Percentiles rank a stretch among this genome's conserved stretches.
Evolutionary conservation across 164 flowering plant species (phyloP).

Genomic region (Annona cherimola): DNA sequence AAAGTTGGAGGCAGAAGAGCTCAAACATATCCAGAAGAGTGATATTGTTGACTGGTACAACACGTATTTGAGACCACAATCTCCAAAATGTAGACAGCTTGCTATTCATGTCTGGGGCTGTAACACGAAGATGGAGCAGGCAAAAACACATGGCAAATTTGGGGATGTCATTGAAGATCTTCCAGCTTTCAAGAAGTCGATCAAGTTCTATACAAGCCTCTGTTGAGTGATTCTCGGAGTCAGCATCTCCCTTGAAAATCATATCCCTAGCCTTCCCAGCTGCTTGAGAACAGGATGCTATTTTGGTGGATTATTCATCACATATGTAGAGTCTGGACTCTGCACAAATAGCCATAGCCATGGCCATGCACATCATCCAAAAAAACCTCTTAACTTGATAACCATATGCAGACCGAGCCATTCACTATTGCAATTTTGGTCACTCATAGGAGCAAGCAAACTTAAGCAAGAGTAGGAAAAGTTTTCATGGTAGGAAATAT

Average conservation of each 20-base stretch:
- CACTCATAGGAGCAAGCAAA: too few relatives aligned
- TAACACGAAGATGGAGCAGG: constrained; percentile 44
- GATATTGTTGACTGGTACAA: constrained; percentile 69
- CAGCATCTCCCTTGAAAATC: not conserved
- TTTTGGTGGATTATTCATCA: too few relatives aligned
- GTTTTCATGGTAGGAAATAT: not conserved
- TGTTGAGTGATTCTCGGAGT: constrained; percentile 30
- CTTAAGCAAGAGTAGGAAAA: not conserved
- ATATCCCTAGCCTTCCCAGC: too few relatives aligned
- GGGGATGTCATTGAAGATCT: constrained; percentile 46
- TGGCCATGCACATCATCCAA: too few relatives aligned
- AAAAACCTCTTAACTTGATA: too few relatives aligned
- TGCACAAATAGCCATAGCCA: too few relatives aligned
- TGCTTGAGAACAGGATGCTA: too few relatives aligned
- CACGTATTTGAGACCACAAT: constrained; percentile 49
- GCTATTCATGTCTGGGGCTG: constrained; percentile 87
- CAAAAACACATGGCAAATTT: constrained; percentile 22
- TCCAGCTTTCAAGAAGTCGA: constrained; percentile 44
- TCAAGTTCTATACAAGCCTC: constrained; percentile 60
- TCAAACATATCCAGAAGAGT: constrained; percentile 47
- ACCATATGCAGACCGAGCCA: too few relatives aligned
- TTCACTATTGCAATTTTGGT: too few relatives aligned
- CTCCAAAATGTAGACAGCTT: constrained; percentile 68
- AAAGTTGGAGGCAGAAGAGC: constrained; percentile 66
- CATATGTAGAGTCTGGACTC: too few relatives aligned